These are phyloP conservation scores for Ophiocordyceps camponoti-floridani DNA, from an alignment of 2,329 filamentous ascomycete genomes.

Conservation along the genomic window DNA sequence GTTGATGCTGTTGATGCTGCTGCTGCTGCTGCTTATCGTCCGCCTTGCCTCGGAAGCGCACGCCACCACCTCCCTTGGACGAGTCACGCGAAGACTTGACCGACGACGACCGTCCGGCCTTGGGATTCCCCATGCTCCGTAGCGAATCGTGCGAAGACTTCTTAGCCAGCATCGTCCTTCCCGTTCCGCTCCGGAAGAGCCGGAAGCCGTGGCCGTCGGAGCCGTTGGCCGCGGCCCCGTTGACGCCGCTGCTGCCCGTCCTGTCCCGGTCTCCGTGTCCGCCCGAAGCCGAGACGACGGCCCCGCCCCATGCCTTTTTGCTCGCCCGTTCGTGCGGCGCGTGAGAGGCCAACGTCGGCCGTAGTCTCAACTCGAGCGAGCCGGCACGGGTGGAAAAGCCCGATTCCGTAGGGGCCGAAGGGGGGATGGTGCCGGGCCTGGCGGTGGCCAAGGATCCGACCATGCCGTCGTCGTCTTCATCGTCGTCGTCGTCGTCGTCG, in stretches of 20 bases:
- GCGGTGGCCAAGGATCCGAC: constrained; percentile 22
- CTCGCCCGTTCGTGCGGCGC: constrained; percentile 15
- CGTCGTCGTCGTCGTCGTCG: constrained; percentile 13
- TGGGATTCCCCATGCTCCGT: constrained; percentile 21
- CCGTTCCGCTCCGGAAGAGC: constrained; percentile 27
- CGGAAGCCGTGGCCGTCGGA: constrained; percentile 33
- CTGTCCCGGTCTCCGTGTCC: not conserved
- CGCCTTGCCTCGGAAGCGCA: constrained; percentile 1
- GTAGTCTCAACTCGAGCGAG: constrained; percentile 64
- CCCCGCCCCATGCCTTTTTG: constrained; percentile 23
- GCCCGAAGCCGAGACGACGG: not conserved
- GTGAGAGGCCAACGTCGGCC: constrained; percentile 58
- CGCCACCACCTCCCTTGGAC: not conserved
- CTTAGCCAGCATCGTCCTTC: constrained; percentile 24
- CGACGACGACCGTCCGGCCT: constrained; percentile 25
- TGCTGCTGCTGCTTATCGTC: constrained; percentile 21
- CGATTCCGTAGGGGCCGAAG: constrained; percentile 18
- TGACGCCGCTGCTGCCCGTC: constrained; percentile 1
- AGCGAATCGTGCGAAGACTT: constrained; percentile 41
- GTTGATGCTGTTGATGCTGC: constrained; percentile 16
- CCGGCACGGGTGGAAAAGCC: constrained; percentile 44
- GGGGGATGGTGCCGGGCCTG: constrained; percentile 19
- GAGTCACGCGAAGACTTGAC: constrained; percentile 17
- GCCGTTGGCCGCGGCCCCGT: constrained; percentile 21
- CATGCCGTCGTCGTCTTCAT: constrained; percentile 27